A percentile compares a stretch with the other conserved stretches of the same genome.
These are phyloP conservation scores for Solanum tarijense DNA, from an alignment of 257 asterid genomes.

Conservation along the genomic window DNA sequence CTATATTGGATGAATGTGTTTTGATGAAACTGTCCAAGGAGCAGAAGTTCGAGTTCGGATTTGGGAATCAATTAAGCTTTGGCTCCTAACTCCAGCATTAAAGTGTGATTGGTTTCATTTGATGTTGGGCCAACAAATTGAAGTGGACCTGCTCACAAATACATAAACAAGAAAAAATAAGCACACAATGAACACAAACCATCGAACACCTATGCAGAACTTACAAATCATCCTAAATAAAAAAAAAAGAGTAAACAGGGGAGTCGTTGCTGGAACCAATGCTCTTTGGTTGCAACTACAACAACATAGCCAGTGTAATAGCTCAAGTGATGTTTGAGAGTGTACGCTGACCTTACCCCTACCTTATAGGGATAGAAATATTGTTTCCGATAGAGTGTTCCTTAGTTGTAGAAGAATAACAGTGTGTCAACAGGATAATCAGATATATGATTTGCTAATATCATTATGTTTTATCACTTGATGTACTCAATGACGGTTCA, in stretches of 20 bases:
- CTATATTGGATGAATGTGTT: background rate
- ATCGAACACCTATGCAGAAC: background rate
- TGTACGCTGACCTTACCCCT: background rate
- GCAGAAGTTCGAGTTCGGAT: background rate
- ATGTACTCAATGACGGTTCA: background rate
- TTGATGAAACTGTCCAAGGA: background rate
- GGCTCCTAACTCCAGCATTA: slow-evolving; percentile 67
- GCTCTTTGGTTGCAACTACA: background rate
- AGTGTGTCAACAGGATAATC: background rate
- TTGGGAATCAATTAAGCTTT: slow-evolving; percentile 14
- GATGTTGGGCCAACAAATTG: slow-evolving; percentile 79
- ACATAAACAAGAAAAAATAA: background rate
- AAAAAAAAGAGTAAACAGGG: background rate
- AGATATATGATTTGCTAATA: background rate
- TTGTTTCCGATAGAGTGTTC: background rate
- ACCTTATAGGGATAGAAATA: background rate
- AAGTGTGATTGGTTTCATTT: slow-evolving; percentile 60
- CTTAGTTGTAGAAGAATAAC: background rate
- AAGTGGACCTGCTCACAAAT: slow-evolving; percentile 57
- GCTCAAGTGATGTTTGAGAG: background rate
- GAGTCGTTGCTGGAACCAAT: background rate
- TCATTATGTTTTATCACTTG: background rate
- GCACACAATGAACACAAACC: background rate
- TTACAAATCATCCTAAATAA: background rate
- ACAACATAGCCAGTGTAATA: background rate